Percentiles rank a stretch among this genome's conserved stretches.
Conservation (phyloP, 768 basidiomycete genomes). For the Tricholoma bakamatsutake region DNA sequence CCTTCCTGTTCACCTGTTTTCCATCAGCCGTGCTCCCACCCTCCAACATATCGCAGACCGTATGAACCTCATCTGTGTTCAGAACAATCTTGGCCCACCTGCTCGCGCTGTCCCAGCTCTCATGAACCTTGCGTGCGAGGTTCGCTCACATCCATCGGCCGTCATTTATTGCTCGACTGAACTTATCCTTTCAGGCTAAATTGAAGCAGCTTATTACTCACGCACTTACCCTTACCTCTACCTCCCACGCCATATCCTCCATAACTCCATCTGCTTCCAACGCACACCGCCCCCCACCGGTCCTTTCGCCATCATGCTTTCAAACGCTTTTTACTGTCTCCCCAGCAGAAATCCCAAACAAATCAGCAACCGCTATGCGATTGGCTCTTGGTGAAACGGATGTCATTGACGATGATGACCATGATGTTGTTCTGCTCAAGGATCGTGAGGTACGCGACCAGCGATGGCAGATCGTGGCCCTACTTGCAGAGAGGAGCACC, state of each 20-base stretch:
- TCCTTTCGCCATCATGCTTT: constrained; percentile 66
- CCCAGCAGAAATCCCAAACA: constrained; percentile 73
- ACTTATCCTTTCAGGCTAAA: constrained; percentile 49
- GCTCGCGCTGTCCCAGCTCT: constrained; percentile 59
- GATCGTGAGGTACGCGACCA: constrained; percentile 63
- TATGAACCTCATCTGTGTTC: constrained; percentile 76
- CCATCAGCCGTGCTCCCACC: constrained; percentile 66
- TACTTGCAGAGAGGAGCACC: constrained; percentile 68
- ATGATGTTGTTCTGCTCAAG: constrained; percentile 47
- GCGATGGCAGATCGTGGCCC: constrained; percentile 72
- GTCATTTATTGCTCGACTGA: not conserved
- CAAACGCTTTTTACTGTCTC: constrained; percentile 74
- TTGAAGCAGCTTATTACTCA: constrained; percentile 81
- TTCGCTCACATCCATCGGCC: constrained; percentile 21
- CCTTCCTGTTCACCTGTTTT: constrained; percentile 66
- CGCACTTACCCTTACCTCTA: constrained; percentile 69
- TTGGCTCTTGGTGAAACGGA: constrained; percentile 54
- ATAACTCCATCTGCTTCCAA: constrained; percentile 56
- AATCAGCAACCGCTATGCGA: constrained; percentile 71
- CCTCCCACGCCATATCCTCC: constrained; percentile 72
- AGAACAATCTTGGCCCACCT: constrained; percentile 61
- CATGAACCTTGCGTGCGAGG: constrained; percentile 76
- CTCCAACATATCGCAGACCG: constrained; percentile 74
- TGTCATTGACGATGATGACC: constrained; percentile 44
- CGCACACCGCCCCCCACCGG: constrained; percentile 31